A percentile compares a stretch with the other conserved stretches of the same genome.
These are phyloP conservation scores for Trypanosoma melophagium DNA, from an alignment of 208 protist genomes.

Conservation along the genomic window DNA sequence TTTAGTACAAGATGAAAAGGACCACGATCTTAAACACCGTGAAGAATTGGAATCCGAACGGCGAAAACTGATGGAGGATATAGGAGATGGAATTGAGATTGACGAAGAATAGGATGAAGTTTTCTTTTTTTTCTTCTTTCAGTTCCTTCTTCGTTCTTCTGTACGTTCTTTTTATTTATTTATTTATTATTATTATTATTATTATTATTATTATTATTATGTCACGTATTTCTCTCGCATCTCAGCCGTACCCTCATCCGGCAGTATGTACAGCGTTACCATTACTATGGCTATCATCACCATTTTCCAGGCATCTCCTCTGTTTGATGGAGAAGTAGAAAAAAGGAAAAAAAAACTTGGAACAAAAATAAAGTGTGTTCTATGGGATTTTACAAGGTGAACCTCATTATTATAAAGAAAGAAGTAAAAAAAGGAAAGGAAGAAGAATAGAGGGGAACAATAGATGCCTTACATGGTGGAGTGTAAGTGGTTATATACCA, in stretches of 20 bases:
- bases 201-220: too few species aligned
- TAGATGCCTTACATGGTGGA: neutral
- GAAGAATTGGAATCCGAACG: constrained; percentile 54
- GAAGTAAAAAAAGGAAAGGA: constrained; percentile 4
- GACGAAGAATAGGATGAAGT: constrained; percentile 29
- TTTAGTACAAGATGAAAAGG: constrained; percentile 47
- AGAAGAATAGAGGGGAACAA: neutral
- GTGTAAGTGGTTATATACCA: neutral
- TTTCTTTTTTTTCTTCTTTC: neutral
- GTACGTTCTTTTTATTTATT: neutral
- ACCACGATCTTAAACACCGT: constrained; percentile 30
- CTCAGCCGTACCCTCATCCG: too few species aligned
- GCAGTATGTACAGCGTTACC: constrained; percentile 5
- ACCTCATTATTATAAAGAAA: neutral
- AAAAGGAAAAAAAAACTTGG: neutral
- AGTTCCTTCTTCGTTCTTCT: neutral
- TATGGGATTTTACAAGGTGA: neutral
- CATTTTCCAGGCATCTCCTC: neutral
- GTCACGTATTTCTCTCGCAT: too few species aligned
- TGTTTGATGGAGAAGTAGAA: neutral
- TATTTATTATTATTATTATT: too few species aligned
- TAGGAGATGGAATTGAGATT: constrained; percentile 78
- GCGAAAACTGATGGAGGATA: constrained; percentile 66
- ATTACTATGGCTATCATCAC: neutral
- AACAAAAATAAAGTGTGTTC: neutral